Conservation (phyloP, 148 eudicot genomes). For the Persicaria maculosa region DNA sequence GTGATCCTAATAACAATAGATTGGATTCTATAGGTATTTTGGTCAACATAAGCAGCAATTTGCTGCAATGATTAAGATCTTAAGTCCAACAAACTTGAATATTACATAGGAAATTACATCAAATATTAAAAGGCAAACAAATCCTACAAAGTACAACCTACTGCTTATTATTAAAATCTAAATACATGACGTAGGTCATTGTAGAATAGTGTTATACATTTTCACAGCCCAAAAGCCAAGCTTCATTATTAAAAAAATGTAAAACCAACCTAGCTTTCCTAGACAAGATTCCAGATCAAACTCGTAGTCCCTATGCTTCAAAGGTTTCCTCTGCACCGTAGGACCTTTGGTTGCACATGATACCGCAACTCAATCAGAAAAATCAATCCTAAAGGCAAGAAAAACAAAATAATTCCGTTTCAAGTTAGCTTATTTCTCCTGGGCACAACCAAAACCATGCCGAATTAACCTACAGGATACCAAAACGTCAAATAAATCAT, state of each 20-base stretch:
- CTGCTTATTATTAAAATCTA: neutral
- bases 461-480: neutral
- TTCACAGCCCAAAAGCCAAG: neutral
- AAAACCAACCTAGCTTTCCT: conserved; percentile 77
- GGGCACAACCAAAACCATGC: conserved; percentile 1
- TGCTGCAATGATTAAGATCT: neutral
- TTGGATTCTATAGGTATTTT: too few relatives aligned
- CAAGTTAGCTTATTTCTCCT: conserved; percentile 47
- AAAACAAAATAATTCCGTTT: conserved; percentile 15
- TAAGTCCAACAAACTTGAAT: too few relatives aligned
- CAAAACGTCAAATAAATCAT: neutral
- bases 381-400: neutral
- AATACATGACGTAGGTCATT: neutral
- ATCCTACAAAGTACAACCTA: neutral
- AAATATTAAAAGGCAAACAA: neutral
- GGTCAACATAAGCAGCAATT: neutral
- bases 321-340: conserved; percentile 81
- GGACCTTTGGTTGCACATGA: conserved; percentile 78
- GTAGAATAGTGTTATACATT: neutral
- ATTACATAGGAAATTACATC: neutral
- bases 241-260: neutral
- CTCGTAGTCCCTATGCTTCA: conserved; percentile 96
- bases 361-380: conserved; percentile 5
- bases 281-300: conserved; percentile 97
- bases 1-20: too few relatives aligned